A percentile compares a stretch with the other conserved stretches of the same genome.
Evolutionary conservation across 805 yeast species (phyloP).

Genomic region (Yamadazyma phyllophila): DNA sequence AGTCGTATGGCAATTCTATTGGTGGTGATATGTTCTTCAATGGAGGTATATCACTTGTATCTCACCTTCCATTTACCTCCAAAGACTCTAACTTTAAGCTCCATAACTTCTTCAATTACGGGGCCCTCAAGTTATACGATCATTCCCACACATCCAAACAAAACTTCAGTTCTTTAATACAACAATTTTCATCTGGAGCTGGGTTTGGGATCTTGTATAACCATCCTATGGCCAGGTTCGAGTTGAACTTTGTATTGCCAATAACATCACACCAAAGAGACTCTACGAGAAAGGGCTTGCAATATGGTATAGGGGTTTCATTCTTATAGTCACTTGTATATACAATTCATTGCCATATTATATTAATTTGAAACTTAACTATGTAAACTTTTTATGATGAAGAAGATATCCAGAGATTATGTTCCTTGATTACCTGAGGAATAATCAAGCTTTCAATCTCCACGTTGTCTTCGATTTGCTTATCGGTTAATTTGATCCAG

Average conservation of each 20-base stretch:
- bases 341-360: no score
- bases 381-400: no score
- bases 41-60: constrained; percentile 45
- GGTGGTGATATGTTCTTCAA: constrained; percentile 53
- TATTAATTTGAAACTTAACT: no score
- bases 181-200: constrained; percentile 32
- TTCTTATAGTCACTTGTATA: constrained; percentile 37
- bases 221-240: constrained; percentile 59
- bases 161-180: not conserved
- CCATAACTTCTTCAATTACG: constrained; percentile 49
- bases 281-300: constrained; percentile 50
- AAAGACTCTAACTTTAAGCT: constrained; percentile 46
- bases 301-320: constrained; percentile 59
- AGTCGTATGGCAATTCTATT: constrained; percentile 44
- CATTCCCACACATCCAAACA: not conserved
- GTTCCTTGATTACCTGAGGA: constrained; percentile 69
- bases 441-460: constrained; percentile 81
- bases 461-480: constrained; percentile 36
- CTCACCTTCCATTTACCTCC: constrained; percentile 41
- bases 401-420: constrained; percentile 51
- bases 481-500: constrained; percentile 53
- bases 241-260: constrained; percentile 55
- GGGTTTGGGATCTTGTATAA: constrained; percentile 53
- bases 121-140: constrained; percentile 29
- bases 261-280: constrained; percentile 45